Percentiles rank a stretch among this genome's conserved stretches.
Conservation (phyloP, 192 early-diverging fungal species). For the Dimargaris cristalligena region DNA sequence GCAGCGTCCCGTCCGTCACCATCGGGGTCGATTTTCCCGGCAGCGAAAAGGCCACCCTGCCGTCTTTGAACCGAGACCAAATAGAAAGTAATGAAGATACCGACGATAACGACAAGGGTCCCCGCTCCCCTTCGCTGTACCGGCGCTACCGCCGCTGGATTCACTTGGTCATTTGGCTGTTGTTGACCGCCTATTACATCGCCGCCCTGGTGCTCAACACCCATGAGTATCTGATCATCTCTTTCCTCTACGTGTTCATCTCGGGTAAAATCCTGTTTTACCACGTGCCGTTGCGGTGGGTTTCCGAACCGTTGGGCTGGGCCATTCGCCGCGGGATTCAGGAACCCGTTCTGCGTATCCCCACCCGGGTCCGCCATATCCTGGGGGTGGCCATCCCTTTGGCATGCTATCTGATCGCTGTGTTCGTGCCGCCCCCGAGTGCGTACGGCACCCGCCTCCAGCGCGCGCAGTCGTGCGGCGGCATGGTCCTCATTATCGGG, state of each 20-base stretch:
- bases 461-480: conserved; percentile 58
- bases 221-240: conserved; percentile 27
- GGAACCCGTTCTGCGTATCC: conserved; percentile 16
- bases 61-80: no score
- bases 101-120: no score
- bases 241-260: conserved; percentile 35
- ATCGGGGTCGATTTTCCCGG: no score
- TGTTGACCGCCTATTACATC: conserved; percentile 43
- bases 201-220: conserved; percentile 34
- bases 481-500: conserved; percentile 38
- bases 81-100: no score
- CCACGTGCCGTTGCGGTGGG: conserved; percentile 19
- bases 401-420: conserved; percentile 33
- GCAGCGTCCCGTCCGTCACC: no score
- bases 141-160: conserved; percentile 10
- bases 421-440: conserved; percentile 28
- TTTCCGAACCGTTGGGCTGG: conserved; percentile 20
- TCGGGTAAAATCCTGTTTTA: conserved; percentile 29
- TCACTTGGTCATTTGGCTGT: conserved; percentile 30
- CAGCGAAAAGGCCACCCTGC: no score
- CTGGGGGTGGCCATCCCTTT: conserved; percentile 32
- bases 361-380: conserved; percentile 21
- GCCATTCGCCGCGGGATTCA: conserved; percentile 18
- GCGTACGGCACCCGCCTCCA: conserved; percentile 37
- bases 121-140: background rate